Conservation (phyloP, 2,329 filamentous ascomycete genomes). For the Talaromyces sp. region DNA sequence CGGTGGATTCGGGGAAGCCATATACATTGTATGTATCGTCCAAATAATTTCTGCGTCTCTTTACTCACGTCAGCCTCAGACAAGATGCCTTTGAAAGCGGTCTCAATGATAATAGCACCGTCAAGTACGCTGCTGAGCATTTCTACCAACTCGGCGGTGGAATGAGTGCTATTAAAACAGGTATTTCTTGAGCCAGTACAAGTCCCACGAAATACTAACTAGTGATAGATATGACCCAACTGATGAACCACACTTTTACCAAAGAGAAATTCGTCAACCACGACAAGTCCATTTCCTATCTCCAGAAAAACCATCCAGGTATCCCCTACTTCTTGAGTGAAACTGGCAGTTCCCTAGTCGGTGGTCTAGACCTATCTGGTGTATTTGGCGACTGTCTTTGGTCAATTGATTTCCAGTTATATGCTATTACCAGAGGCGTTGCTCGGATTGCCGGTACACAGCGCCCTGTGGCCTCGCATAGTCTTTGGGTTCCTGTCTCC, state of each 20-base stretch:
- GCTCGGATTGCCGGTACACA: conserved; percentile 15
- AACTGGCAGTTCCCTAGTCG: too few relatives aligned
- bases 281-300: too few relatives aligned
- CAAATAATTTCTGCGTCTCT: background rate
- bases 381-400: conserved; percentile 12
- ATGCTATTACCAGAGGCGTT: conserved; percentile 14
- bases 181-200: too few relatives aligned
- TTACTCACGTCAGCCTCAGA: background rate
- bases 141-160: conserved; percentile 10
- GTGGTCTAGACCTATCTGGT: conserved; percentile 2
- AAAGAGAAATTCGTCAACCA: too few relatives aligned
- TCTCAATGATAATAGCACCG: conserved; percentile 1
- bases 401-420: conserved; percentile 15
- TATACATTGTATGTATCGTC: background rate
- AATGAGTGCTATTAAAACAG: too few relatives aligned
- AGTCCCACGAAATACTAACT: too few relatives aligned
- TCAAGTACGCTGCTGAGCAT: conserved; percentile 14
- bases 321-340: too few relatives aligned
- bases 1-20: background rate
- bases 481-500: conserved; percentile 14
- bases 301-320: too few relatives aligned
- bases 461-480: conserved; percentile 13
- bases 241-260: too few relatives aligned
- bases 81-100: background rate
- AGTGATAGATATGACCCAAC: too few relatives aligned